A percentile compares a stretch with the other conserved stretches of the same genome.
Evolutionary conservation across 1,284 basidiomycete genomes (phyloP).

Genomic region (Xerocomus nothofagi): DNA sequence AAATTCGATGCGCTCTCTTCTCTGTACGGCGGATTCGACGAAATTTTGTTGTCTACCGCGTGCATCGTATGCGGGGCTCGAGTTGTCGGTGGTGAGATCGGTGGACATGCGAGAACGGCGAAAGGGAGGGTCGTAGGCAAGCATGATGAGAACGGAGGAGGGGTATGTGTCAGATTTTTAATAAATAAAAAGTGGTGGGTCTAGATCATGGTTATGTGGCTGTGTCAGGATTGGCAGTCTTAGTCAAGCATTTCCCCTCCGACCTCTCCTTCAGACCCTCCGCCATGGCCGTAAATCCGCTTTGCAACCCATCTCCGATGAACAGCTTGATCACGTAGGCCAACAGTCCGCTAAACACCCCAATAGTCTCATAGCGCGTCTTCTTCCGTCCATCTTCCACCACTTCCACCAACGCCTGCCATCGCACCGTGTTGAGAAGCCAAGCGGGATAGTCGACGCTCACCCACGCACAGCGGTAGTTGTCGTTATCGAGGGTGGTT

Average conservation of each 20-base stretch:
- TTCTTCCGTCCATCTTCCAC: conserved; percentile 41
- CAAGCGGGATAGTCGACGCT: conserved; percentile 44
- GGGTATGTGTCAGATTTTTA: conserved; percentile 20
- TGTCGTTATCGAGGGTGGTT: conserved; percentile 49
- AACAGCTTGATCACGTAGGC: conserved; percentile 57
- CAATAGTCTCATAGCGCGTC: conserved; percentile 65
- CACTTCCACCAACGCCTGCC: conserved; percentile 59
- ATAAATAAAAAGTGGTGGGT: conserved; percentile 7
- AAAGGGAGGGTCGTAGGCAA: conserved; percentile 16
- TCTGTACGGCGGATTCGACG: conserved; percentile 27
- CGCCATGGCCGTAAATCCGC: conserved; percentile 55
- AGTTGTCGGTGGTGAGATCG: neutral
- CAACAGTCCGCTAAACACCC: conserved; percentile 56
- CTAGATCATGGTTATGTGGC: conserved; percentile 30
- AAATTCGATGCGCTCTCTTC: conserved; percentile 37
- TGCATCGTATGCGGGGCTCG: conserved; percentile 20
- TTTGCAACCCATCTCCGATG: conserved; percentile 42
- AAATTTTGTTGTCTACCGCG: conserved; percentile 32
- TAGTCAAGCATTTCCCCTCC: conserved; percentile 43
- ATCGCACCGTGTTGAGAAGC: conserved; percentile 55
- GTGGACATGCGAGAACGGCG: conserved; percentile 11
- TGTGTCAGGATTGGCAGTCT: conserved; percentile 26
- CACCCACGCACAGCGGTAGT: conserved; percentile 59
- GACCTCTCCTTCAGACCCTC: conserved; percentile 55
- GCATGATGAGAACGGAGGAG: conserved; percentile 12